Percentiles rank a stretch among this genome's conserved stretches.
Conservation (phyloP, 2,329 filamentous ascomycete species). For the Diaporthe eres region DNA sequence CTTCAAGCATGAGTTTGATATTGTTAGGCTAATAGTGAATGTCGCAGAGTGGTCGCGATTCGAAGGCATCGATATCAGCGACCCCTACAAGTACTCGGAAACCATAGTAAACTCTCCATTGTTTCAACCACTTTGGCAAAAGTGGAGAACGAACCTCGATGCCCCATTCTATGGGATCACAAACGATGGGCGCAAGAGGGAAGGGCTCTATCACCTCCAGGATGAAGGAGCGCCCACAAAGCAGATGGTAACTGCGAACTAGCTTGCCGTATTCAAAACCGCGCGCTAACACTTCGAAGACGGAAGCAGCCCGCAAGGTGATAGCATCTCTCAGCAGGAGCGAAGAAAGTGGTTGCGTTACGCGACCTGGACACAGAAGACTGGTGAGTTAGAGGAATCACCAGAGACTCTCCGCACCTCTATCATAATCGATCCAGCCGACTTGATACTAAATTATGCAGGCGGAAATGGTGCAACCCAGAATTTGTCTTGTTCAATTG, state of each 20-base stretch:
- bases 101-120: background rate
- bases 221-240: slow-evolving; percentile 14
- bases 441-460: background rate
- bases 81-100: slow-evolving; percentile 2
- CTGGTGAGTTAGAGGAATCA: background rate
- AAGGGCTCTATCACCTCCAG: background rate
- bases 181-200: background rate
- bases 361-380: background rate
- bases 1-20: background rate
- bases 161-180: background rate
- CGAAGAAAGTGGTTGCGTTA: background rate
- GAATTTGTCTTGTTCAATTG: slow-evolving; percentile 13
- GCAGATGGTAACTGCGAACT: background rate
- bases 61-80: background rate
- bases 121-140: background rate
- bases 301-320: background rate
- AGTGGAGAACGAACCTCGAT: background rate
- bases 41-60: slow-evolving; percentile 4
- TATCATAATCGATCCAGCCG: background rate
- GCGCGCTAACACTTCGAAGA: background rate
- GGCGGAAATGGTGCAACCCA: slow-evolving; percentile 24
- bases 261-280: too few species aligned
- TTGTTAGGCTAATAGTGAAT: background rate
- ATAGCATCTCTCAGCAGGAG: background rate
- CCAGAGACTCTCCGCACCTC: background rate